A percentile compares a stretch with the other conserved stretches of the same genome.
These are phyloP conservation scores for Aphanomyces invadans DNA, from an alignment of 352 stramenopile genomes.

Conservation along the genomic window DNA sequence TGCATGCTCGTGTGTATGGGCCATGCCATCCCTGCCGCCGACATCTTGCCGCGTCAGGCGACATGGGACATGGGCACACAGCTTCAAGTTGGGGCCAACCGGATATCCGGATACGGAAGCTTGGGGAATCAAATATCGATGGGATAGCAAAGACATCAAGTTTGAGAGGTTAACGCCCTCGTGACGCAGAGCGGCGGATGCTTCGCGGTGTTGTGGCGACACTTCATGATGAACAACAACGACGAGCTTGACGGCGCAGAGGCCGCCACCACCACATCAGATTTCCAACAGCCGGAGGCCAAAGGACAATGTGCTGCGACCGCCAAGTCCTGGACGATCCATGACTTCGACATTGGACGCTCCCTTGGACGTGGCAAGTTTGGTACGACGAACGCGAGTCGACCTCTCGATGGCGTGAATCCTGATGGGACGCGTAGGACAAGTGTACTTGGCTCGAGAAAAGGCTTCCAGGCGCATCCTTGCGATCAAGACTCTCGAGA, in stretches of 20 bases:
- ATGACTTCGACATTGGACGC: constrained; percentile 82
- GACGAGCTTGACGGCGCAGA: neutral
- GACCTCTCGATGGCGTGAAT: neutral
- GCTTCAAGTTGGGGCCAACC: no score
- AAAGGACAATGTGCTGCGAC: constrained; percentile 3
- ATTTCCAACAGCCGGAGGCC: neutral
- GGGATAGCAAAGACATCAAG: no score
- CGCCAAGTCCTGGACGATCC: constrained; percentile 64
- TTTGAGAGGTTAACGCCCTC: no score
- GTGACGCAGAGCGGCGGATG: no score
- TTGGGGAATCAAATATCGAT: no score
- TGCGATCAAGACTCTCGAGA: constrained; percentile 89
- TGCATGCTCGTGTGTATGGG: no score
- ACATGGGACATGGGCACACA: no score
- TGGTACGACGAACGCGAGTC: constrained; percentile 28
- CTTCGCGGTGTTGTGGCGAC: no score
- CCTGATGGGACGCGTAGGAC: constrained; percentile 28
- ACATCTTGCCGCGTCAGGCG: no score
- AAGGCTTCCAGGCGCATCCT: constrained; percentile 71
- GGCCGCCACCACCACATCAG: neutral
- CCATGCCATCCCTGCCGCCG: no score
- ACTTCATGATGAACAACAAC: constrained; percentile 5
- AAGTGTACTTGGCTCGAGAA: constrained; percentile 83
- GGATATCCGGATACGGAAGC: no score
- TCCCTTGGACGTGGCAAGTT: constrained; percentile 84